These are phyloP conservation scores for Chalciporus sphaerocephalus DNA, from an alignment of 768 basidiomycete genomes.

Conservation along the genomic window DNA sequence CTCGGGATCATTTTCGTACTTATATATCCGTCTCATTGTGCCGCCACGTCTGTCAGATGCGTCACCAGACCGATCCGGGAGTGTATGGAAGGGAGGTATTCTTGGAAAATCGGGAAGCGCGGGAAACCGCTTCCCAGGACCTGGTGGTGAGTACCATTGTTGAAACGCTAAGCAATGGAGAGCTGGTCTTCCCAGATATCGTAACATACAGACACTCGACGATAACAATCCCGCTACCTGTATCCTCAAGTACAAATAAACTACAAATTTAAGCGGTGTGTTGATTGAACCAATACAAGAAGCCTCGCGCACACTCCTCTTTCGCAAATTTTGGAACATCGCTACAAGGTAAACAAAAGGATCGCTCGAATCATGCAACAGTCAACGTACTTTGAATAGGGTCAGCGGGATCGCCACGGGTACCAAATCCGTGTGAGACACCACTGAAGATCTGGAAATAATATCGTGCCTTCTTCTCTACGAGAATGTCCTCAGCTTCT, in stretches of 20 bases:
- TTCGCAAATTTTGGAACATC: conserved; percentile 50
- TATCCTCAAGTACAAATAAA: neutral
- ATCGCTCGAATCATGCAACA: neutral
- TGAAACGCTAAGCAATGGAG: no score
- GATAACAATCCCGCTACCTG: neutral
- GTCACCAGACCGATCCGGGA: neutral
- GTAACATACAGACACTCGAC: conserved; percentile 12
- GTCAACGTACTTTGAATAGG: conserved; percentile 18
- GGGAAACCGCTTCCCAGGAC: neutral
- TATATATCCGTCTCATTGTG: no score
- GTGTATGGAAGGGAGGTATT: neutral
- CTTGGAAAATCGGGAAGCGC: neutral
- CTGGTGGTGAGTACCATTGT: no score
- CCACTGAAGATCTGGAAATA: conserved; percentile 55
- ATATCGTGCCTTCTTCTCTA: conserved; percentile 47
- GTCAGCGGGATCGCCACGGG: conserved; percentile 29
- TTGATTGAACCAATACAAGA: conserved; percentile 49
- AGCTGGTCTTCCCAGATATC: no score
- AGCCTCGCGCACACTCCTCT: conserved; percentile 51
- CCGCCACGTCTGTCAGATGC: no score
- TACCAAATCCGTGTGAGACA: conserved; percentile 36
- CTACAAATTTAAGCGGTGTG: conserved; percentile 36
- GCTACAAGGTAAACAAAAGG: neutral
- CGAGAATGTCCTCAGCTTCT: conserved; percentile 52
- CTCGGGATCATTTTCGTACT: no score